Percentiles rank a stretch among this genome's conserved stretches.
Evolutionary conservation across 495 filamentous ascomycete species (phyloP).

Genomic region (Podospora pseudopauciseta): DNA sequence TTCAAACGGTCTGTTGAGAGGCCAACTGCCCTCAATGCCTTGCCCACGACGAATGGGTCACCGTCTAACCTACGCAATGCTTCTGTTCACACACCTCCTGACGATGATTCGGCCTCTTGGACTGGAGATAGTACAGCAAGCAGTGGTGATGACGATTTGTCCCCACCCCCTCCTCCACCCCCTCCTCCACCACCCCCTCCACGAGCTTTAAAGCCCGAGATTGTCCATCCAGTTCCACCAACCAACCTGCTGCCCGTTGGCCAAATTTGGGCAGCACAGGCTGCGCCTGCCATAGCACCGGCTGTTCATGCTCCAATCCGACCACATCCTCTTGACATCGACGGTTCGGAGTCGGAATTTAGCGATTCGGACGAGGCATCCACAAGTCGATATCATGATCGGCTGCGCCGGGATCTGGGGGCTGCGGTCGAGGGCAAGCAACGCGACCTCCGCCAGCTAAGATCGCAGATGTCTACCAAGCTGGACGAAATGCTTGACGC

Average conservation of each 20-base stretch:
- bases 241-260: not conserved
- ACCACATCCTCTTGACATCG: not conserved
- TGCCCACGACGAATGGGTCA: not conserved
- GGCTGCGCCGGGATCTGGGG: slow-evolving; percentile 16
- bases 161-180: not conserved
- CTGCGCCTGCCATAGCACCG: not conserved
- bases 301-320: not conserved
- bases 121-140: not conserved
- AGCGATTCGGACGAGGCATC: slow-evolving; percentile 13
- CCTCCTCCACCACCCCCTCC: not conserved
- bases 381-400: not conserved
- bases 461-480: slow-evolving; percentile 18
- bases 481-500: slow-evolving; percentile 18
- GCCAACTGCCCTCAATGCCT: not conserved
- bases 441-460: slow-evolving; percentile 11
- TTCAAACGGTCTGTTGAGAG: not conserved
- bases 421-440: slow-evolving; percentile 21
- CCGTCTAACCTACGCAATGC: not conserved
- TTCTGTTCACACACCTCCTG: not conserved
- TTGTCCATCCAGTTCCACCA: slow-evolving; percentile 2
- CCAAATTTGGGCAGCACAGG: not conserved
- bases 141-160: not conserved
- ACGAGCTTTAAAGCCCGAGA: not conserved
- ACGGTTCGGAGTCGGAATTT: slow-evolving; percentile 14
- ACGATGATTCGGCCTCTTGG: not conserved